Base-by-base conservation (phyloP, 768 basidiomycete genomes). In the Neoboletus brunneissimus region DNA sequence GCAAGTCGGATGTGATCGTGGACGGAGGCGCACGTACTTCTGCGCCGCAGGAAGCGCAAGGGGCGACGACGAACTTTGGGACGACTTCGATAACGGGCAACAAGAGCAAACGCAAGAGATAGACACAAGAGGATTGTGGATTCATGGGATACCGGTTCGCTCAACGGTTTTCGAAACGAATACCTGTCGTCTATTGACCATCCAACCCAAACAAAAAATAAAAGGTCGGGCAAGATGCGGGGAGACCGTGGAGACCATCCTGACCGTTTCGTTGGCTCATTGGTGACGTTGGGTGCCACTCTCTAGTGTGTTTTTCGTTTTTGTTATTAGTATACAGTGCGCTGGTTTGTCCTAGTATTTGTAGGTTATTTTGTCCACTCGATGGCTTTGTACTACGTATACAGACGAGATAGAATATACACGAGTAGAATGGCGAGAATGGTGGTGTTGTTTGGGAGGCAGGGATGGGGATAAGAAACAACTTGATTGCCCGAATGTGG, bases 1-100 rank as follows among this genome's bases (percentile, higher is more conserved):
- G 78, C 48, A 79, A 79, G 64, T 79, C 76, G 52, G 73, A 74
- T 3, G 59, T 57, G 55, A 54, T 64, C 23, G 6, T 47, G 47
- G 70, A 73, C n/a, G 54, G n/a, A 4, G 34, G 31, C 16, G 48
- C 42, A 3, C n/a, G 49, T 37, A 2, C 23, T 18, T 48, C 40
- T 47, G 45, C 5, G 32, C 12, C 34, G 22, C 54, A 31, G 31
- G 60, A 47, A 20, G 41, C 16, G 0, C 55, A 38, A 23, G 47
- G 27, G 4, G 18, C 27, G 38, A 20, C 53, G 2, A 20, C 45
- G 9, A 7, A 46, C 2, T 12, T 55, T 38, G 22, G 35, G 13
- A 8, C 51, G 16, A 31, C 64, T 18, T 53, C 56, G 35, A 61
- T 43, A 48, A 40, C 58, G 22, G 54, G 60, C 8, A 62, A 45